Conservation (phyloP, 1,284 basidiomycete species). For the Volvariella volvacea region DNA sequence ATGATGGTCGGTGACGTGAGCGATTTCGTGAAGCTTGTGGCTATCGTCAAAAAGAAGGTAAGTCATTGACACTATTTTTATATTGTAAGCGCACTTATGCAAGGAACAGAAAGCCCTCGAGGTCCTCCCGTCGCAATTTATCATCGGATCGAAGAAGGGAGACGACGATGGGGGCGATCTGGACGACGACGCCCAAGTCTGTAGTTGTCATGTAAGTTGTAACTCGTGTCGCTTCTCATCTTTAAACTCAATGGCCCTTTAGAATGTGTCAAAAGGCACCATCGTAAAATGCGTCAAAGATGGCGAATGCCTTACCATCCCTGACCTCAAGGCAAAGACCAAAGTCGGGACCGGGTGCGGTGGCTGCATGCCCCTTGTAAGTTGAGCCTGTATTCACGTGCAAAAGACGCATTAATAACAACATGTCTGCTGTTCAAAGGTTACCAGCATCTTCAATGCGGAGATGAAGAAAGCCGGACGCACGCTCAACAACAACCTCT, state of each 20-base stretch:
- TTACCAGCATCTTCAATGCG: constrained; percentile 48
- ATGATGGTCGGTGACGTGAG: constrained; percentile 78
- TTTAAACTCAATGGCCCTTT: too few relatives aligned
- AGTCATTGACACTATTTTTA: constrained; percentile 2
- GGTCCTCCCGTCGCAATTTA: constrained; percentile 60
- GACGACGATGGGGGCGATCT: constrained; percentile 61
- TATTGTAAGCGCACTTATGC: too few relatives aligned
- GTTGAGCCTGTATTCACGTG: constrained; percentile 2
- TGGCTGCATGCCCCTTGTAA: constrained; percentile 59
- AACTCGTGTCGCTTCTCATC: too few relatives aligned
- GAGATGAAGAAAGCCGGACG: constrained; percentile 70
- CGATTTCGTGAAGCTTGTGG: constrained; percentile 67
- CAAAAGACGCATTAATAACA: not conserved
- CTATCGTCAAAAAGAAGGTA: constrained; percentile 67
- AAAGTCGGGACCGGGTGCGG: constrained; percentile 74
- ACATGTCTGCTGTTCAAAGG: not conserved
- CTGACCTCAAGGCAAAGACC: constrained; percentile 59
- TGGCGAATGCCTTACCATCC: constrained; percentile 40
- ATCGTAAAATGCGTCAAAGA: constrained; percentile 50
- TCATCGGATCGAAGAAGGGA: constrained; percentile 48
- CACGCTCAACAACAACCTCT: constrained; percentile 56
- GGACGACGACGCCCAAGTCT: constrained; percentile 68
- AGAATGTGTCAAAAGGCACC: constrained; percentile 60
- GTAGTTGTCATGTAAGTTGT: too few relatives aligned
- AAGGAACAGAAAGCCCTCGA: constrained; percentile 65